Evolutionary conservation across 495 filamentous ascomycete genomes (phyloP).

Genomic region (Aspergillus haitiensis): DNA sequence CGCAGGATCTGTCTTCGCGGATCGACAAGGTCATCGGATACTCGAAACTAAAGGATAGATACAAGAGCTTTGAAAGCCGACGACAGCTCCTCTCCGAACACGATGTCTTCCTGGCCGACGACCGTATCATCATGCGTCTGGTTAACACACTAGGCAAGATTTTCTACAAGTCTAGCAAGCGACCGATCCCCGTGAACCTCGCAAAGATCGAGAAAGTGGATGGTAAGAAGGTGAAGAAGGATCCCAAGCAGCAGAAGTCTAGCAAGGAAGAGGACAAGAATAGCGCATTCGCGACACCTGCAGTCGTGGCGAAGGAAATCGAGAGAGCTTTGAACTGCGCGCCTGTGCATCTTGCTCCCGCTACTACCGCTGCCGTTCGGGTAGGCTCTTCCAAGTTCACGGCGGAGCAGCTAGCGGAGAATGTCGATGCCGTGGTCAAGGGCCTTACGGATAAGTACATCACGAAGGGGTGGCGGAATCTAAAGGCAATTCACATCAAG

Average conservation of each 20-base stretch:
- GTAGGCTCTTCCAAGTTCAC: slow-evolving; percentile 72
- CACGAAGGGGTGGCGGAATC: slow-evolving; percentile 78
- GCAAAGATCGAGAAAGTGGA: slow-evolving; percentile 62
- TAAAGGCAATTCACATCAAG: slow-evolving; percentile 85
- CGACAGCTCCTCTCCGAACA: slow-evolving; percentile 81
- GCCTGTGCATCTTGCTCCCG: slow-evolving; percentile 69
- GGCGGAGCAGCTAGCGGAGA: slow-evolving; percentile 73
- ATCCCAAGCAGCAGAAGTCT: slow-evolving; percentile 38
- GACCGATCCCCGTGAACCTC: slow-evolving; percentile 81
- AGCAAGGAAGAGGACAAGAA: slow-evolving; percentile 32
- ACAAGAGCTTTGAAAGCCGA: slow-evolving; percentile 80
- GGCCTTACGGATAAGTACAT: slow-evolving; percentile 74
- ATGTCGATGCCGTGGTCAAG: slow-evolving; percentile 68
- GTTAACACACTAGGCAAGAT: slow-evolving; percentile 77
- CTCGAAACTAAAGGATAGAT: slow-evolving; percentile 79
- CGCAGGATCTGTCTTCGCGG: slow-evolving; percentile 63
- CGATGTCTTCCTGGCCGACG: slow-evolving; percentile 85
- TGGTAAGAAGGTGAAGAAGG: slow-evolving; percentile 62
- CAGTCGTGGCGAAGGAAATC: slow-evolving; percentile 67
- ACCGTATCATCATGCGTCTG: slow-evolving; percentile 75
- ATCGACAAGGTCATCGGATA: slow-evolving; percentile 82
- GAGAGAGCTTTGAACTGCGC: slow-evolving; percentile 68
- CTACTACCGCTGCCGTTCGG: slow-evolving; percentile 63
- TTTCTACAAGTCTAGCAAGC: slow-evolving; percentile 82
- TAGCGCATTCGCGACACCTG: slow-evolving; percentile 46